phyloP scores from a whole-genome alignment of 805 yeast species.

The Wilhelminamyces savonicus region DNA sequence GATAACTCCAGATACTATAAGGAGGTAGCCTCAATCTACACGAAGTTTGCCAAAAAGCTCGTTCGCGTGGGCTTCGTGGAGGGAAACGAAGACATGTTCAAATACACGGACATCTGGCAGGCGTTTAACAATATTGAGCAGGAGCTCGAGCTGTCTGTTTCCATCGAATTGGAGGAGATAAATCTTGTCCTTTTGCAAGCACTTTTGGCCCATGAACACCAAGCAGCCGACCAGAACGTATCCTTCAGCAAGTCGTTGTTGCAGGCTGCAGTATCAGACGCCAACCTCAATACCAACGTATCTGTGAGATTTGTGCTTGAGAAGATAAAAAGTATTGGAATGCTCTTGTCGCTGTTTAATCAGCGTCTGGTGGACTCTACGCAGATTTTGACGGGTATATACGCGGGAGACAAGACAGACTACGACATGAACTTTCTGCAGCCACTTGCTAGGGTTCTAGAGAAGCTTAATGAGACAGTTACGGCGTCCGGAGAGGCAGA shows the following conservation, averaged over 20 bases:
- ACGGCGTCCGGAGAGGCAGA: constrained; percentile 1
- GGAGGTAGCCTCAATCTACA: constrained; percentile 21
- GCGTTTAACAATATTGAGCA: constrained; percentile 6
- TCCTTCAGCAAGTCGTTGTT: constrained; percentile 1
- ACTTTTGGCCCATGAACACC: constrained; percentile 1
- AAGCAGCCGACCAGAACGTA: constrained; percentile 1
- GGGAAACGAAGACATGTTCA: no score
- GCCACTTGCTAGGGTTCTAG: constrained; percentile 1
- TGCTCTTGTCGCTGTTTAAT: no score
- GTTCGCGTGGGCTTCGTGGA: constrained; percentile 12
- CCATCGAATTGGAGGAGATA: no score
- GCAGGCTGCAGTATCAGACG: not conserved
- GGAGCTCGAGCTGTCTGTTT: constrained; percentile 5
- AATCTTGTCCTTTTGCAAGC: constrained; percentile 17
- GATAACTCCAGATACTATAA: constrained; percentile 31
- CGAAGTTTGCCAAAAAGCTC: constrained; percentile 23
- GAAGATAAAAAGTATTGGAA: constrained; percentile 15
- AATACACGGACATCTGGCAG: constrained; percentile 5
- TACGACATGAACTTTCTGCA: no score
- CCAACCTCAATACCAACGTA: not conserved
- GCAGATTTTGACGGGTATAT: constrained; percentile 4
- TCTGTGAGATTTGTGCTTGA: constrained; percentile 3
- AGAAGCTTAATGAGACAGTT: constrained; percentile 4
- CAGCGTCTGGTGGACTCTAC: no score
- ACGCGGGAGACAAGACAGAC: no score